phyloP scores from a whole-genome alignment of 306 rosid genomes.

The Senna tora region DNA sequence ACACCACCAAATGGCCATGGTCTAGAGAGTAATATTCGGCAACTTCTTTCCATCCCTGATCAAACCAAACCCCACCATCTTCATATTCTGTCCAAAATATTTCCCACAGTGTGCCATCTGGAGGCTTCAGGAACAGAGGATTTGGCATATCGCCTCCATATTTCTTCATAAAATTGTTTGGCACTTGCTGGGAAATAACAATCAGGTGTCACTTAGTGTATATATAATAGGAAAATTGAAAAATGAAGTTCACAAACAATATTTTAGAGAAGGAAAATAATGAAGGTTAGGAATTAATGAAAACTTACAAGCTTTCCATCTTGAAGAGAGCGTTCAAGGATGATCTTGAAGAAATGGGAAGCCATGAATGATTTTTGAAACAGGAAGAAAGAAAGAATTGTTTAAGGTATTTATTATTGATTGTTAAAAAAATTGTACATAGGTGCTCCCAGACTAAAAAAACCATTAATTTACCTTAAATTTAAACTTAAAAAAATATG shows the following conservation, averaged over 20 bases:
- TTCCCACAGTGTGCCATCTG: constrained; percentile 39
- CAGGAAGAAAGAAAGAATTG: neutral
- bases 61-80: neutral
- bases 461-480: too few species aligned
- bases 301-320: constrained; percentile 18
- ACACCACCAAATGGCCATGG: neutral
- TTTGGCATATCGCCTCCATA: constrained; percentile 22
- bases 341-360: neutral
- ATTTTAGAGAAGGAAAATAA: too few species aligned
- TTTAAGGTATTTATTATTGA: neutral
- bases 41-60: constrained; percentile 15
- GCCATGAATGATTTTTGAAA: neutral
- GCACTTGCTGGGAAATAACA: constrained; percentile 34
- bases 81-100: constrained; percentile 16
- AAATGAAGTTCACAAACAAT: too few species aligned
- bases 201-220: neutral
- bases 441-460: too few species aligned
- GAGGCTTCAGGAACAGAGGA: constrained; percentile 37
- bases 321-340: neutral
- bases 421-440: too few species aligned
- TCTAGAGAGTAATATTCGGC: neutral
- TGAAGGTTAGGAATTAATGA: too few species aligned
- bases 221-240: too few species aligned
- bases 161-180: constrained; percentile 23
- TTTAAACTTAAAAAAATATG: too few species aligned